A percentile compares a stretch with the other conserved stretches of the same genome.
These are phyloP conservation scores for Trichosporon asahii DNA, from an alignment of 1,284 basidiomycete genomes.

Conservation along the genomic window DNA sequence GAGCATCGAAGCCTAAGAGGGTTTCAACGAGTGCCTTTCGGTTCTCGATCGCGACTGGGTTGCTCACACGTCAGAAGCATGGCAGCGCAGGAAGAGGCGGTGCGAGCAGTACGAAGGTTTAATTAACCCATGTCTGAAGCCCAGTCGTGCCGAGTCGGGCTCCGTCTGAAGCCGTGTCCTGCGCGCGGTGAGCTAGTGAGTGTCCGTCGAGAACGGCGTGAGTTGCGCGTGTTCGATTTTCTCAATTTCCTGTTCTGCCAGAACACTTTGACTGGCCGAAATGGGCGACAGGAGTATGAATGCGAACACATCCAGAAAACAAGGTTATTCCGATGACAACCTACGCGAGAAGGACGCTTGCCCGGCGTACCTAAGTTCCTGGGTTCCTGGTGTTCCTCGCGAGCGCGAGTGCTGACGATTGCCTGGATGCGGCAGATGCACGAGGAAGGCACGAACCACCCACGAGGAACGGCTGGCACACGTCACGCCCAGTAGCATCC, in stretches of 20 bases:
- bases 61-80: background rate
- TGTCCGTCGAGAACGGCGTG: background rate
- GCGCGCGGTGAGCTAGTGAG: too few species aligned
- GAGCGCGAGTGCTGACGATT: background rate
- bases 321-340: conserved; percentile 4
- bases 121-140: background rate
- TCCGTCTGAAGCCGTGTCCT: too few species aligned
- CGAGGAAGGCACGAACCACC: background rate
- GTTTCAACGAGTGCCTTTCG: background rate
- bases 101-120: background rate
- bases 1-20: background rate
- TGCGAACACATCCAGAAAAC: background rate
- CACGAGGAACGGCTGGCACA: background rate
- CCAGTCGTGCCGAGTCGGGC: background rate
- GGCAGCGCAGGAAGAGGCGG: background rate
- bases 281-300: background rate
- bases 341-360: background rate
- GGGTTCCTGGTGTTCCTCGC: background rate
- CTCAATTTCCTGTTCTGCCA: background rate
- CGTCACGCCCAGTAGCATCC: background rate
- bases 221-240: background rate
- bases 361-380: conserved; percentile 7
- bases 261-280: background rate
- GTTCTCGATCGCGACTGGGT: background rate
- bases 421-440: background rate